Base-by-base conservation (phyloP, 2,329 filamentous ascomycete species). In the Lasiodiplodia sp. region DNA sequence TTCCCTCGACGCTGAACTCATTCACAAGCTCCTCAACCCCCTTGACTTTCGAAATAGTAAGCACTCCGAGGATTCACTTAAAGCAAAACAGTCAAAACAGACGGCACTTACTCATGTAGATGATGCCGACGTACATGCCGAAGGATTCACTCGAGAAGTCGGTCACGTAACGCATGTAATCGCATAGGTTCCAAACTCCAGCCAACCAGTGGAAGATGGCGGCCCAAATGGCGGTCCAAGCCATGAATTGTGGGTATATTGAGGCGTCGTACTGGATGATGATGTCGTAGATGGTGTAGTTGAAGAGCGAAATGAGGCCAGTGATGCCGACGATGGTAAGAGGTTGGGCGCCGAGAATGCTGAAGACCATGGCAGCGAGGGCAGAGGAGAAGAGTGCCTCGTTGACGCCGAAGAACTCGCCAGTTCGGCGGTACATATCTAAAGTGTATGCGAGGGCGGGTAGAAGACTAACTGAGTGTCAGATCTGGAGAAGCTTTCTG, bases 221-320 rank as follows among this genome's bases (percentile, higher is more conserved):
- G 0, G 84, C 83, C 86, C 85, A 88, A 25, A 88, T 88, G 1
- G 81, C 83, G 0, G 85, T 82, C 86, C 86, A 88, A 4, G 82
- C 82, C 75, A 87, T 86, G 72, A 88, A 86, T 58, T 82, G 80
- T 0, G 85, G 82, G 73, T 87, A 88, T 6, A 87, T 77, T 1
- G 77, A 71, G 2, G 83, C 80, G 51, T 86, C 84, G 69, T 87
- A 83, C 14, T 78, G 78, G 31, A 75, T 76, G 55, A 87, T 80
- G 66, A 88, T 88, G 69, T 88, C 85, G 75, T 86, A 88, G 70
- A 87, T 87, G 28, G 86, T 88, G 72, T 86, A 88, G 73, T 88
- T 87, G 79, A 88, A 88, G 0, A 86, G 74, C 1, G 75, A 75
- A n/a, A 78, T 78, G 14, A 78, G 69, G 69, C 86, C 86, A 4